Base-by-base conservation (phyloP, 768 basidiomycete species). In the Boletus patriciae region DNA sequence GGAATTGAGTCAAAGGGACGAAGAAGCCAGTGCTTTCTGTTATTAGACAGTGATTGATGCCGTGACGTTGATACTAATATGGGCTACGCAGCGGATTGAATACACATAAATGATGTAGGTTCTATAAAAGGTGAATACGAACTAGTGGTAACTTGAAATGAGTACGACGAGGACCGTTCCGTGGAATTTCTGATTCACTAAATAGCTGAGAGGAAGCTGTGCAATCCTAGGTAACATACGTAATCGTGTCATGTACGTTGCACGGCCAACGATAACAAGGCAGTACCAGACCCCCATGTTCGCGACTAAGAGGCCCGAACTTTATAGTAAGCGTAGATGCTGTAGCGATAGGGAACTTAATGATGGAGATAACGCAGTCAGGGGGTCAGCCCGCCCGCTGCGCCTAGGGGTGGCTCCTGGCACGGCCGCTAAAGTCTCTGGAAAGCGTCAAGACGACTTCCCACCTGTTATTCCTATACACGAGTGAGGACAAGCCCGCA, bases 401-500 rank as follows among this genome's bases (percentile, higher is more conserved):
- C 23, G 18, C 31, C 29, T 54, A 48, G 5, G 8, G 27, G 1
- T 38, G 23, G 8, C 33, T 42, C 46, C 44, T 38, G 2, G 48
- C 33, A 21, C 51, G 60, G 11, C 19, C 44, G 6, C 59, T 12
- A 21, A 69, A 67, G 49, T 76, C 66, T 43, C 78, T 72, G 42
- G 71, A 74, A 18, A 85, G 67, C 46, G 81, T 78, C 65, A 85
- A 56, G 43, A 84, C 70, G 29, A 63, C 66, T 4, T 66, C 76
- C 66, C 77, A 80, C 7, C 74, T 73, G 45, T 67, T 66, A 6
- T 76, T 74, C 41, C 64, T 64, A 27, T 73, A 71, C 29, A 70
- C 60, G 33, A 74, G 75, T 18, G 74, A 62, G 10, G 80, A 75
- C 50, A 85, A 66, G n/a, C 84, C 84, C 8, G 76, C 81, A 54